phyloP scores from a whole-genome alignment of 148 eudicot species.

The Rhododendron mucronatum region DNA sequence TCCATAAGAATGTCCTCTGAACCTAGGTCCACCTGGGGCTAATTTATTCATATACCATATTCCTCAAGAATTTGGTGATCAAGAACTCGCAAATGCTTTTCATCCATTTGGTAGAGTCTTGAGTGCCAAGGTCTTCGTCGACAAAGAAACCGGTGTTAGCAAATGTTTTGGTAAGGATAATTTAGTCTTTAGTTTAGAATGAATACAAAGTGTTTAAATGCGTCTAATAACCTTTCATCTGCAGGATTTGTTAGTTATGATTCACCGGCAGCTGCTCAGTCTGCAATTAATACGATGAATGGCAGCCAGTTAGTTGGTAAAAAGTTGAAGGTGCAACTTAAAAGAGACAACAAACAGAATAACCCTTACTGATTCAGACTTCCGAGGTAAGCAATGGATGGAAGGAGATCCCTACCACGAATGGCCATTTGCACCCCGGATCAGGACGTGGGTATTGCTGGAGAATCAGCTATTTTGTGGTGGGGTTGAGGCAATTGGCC shows the following conservation, averaged over 20 bases:
- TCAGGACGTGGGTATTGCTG: slow-evolving; percentile 13
- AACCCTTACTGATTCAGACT: slow-evolving; percentile 40
- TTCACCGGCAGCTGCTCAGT: slow-evolving; percentile 73
- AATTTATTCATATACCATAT: slow-evolving; percentile 95
- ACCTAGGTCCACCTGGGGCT: slow-evolving; percentile 89
- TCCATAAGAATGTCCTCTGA: not conserved
- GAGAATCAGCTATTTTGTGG: slow-evolving; percentile 14
- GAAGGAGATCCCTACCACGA: slow-evolving; percentile 7
- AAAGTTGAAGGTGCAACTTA: slow-evolving; percentile 95
- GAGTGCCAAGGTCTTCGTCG: slow-evolving; percentile 94
- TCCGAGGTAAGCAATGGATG: slow-evolving; percentile 24
- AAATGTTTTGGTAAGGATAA: slow-evolving; percentile 80
- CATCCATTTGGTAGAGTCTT: slow-evolving; percentile 77
- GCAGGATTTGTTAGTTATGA: slow-evolving; percentile 98
- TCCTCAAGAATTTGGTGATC: slow-evolving; percentile 93
- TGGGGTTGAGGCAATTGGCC: slow-evolving; percentile 14
- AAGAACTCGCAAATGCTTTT: slow-evolving; percentile 78
- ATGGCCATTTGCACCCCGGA: slow-evolving; percentile 11
- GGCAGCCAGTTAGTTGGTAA: slow-evolving; percentile 91
- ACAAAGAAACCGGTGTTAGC: slow-evolving; percentile 88
- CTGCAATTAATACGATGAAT: slow-evolving; percentile 82
- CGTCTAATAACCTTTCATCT: slow-evolving; percentile 25
- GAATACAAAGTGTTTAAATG: not conserved
- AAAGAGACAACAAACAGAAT: slow-evolving; percentile 79
- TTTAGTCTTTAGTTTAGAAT: slow-evolving; percentile 5